Base-by-base conservation (phyloP, 257 asterid species). In the Plantago major region DNA sequence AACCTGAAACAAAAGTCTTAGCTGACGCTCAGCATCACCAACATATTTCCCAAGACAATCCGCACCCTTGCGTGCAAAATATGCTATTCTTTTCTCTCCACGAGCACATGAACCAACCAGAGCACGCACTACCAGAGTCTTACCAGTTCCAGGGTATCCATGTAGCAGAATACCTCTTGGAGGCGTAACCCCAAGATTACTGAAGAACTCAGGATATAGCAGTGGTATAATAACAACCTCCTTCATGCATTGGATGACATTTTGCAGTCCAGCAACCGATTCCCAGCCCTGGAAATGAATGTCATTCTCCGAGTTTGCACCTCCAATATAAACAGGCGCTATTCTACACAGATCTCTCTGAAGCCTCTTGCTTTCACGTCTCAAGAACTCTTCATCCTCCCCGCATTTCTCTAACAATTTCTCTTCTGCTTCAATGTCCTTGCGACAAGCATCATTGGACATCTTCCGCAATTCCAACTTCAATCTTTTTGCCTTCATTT, bases 111-210 rank as follows among this genome's bases (percentile, higher is more conserved):
- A 78, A 65, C 99, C 99, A 80, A 93, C 93, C 58, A 93, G 81
- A 11, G 97, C 97, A 59, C 99, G 97, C 64, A 93, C 97, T 71
- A 85, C 88, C 87, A 93, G 78, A 44, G 99, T 93, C 81, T 93
- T 93, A 51, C 99, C 99, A 40, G 99, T 93, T 75, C 99, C 99
- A 62, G 99, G 97, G 78, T 87, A 78, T 70, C 99, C 99, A 74
- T 93, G 99, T 77, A 93, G 78, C 73, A 93, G 82, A 81, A 93
- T 95, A 69, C 99, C 99, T 76, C 97, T 84, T 54, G 99, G 99
- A 70, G 99, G 99, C 33, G 86, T 73, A 67, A 93, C 83, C 28
- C 99, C 97, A 52, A 93, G 72, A 79, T 85, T 89, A 74, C 60
- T 70, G 75, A 89, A 89, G 76, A 81, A 84, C 51, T 93, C 96